Conservation (phyloP, 2,329 filamentous ascomycete species). For the Pezicula rhizophila region DNA sequence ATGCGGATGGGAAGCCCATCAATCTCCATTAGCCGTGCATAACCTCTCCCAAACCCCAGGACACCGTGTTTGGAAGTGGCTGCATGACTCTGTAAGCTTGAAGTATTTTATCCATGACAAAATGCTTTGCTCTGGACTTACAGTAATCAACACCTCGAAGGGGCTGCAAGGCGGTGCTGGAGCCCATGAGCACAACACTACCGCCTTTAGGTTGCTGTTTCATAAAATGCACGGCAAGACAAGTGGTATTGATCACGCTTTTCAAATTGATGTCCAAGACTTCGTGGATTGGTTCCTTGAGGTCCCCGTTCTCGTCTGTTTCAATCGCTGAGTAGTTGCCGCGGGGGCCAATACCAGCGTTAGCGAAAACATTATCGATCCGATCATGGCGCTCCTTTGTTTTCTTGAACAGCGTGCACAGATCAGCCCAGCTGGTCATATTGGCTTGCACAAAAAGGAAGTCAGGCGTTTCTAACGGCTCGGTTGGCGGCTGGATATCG, state of each 20-base stretch:
- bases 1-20: constrained; percentile 42
- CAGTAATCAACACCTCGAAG: constrained; percentile 46
- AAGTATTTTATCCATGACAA: not conserved
- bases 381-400: constrained; percentile 30
- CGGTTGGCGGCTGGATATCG: constrained; percentile 40
- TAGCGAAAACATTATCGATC: constrained; percentile 28
- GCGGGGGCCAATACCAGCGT: constrained; percentile 47
- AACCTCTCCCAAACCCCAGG: constrained; percentile 44
- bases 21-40: constrained; percentile 32
- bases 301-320: constrained; percentile 43
- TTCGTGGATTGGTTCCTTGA: constrained; percentile 36
- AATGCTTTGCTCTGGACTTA: constrained; percentile 17
- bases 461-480: constrained; percentile 10
- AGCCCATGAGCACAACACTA: constrained; percentile 49
- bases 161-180: constrained; percentile 43
- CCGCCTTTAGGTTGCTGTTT: constrained; percentile 39
- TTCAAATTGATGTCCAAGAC: constrained; percentile 45
- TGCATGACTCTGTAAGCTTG: constrained; percentile 14
- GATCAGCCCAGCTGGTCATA: constrained; percentile 37
- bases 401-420: constrained; percentile 44
- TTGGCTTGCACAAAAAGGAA: constrained; percentile 37
- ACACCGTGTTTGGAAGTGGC: constrained; percentile 49
- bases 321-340: constrained; percentile 40
- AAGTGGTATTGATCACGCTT: constrained; percentile 43
- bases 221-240: constrained; percentile 44